Percentiles rank a stretch among this genome's conserved stretches.
Evolutionary conservation across 257 asterid species (phyloP).

Genomic region (Gynochthodes officinalis): DNA sequence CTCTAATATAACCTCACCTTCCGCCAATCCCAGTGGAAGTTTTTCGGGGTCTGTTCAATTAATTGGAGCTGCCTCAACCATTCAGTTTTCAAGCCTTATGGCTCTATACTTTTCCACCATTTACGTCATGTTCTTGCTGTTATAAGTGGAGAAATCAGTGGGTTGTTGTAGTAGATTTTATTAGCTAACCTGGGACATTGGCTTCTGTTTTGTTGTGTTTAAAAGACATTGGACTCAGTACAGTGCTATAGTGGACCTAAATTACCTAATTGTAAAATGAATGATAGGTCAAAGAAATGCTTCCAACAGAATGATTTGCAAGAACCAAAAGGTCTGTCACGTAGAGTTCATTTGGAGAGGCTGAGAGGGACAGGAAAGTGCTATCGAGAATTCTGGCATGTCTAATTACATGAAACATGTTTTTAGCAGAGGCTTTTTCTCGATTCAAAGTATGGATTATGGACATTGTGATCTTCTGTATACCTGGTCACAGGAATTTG

Average conservation of each 20-base stretch:
- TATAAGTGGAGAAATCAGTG: constrained; percentile 27
- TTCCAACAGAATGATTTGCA: background rate
- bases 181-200: constrained; percentile 12
- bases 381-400: background rate
- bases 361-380: background rate
- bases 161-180: constrained; percentile 16
- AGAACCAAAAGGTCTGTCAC: background rate
- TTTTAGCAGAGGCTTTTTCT: too few relatives aligned
- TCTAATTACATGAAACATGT: background rate
- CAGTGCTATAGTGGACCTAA: constrained; percentile 27
- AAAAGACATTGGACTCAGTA: constrained; percentile 39
- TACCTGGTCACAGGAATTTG: background rate
- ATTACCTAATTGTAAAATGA: background rate
- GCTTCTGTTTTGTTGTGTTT: constrained; percentile 19
- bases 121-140: constrained; percentile 24
- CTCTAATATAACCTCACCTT: constrained; percentile 45
- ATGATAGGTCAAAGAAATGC: background rate
- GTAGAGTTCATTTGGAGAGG: background rate
- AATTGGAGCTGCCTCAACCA: constrained; percentile 58
- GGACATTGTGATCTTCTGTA: background rate
- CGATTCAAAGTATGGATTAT: background rate
- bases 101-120: constrained; percentile 27
- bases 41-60: constrained; percentile 93
- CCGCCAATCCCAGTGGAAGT: constrained; percentile 56
- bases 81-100: constrained; percentile 27